phyloP scores from a whole-genome alignment of 805 yeast species.

The Saturnispora galanensis region DNA sequence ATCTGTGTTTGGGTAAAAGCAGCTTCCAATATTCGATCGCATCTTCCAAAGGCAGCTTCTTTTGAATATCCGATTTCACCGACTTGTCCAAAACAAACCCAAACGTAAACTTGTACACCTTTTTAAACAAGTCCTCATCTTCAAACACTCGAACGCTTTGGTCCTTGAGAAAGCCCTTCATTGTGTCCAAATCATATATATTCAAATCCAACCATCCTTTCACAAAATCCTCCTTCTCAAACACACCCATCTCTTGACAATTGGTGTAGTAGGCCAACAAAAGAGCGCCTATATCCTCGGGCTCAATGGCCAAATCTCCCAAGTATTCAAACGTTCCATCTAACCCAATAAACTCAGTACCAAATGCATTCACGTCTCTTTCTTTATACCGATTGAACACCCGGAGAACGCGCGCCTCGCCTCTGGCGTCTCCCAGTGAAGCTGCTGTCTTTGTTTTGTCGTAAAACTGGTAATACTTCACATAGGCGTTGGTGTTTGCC shows the following conservation, averaged over 20 bases:
- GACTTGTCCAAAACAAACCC: slow-evolving; percentile 46
- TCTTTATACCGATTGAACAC: slow-evolving; percentile 29
- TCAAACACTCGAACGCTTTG: slow-evolving; percentile 18
- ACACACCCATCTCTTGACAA: slow-evolving; percentile 58
- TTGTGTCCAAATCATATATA: slow-evolving; percentile 29
- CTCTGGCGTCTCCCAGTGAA: not conserved
- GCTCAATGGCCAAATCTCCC: slow-evolving; percentile 54
- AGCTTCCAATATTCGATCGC: slow-evolving; percentile 75
- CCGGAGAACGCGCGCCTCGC: slow-evolving; percentile 16
- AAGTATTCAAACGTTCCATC: slow-evolving; percentile 71
- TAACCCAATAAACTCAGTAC: slow-evolving; percentile 42
- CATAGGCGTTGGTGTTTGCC: not conserved
- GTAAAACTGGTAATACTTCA: not conserved
- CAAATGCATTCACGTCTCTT: slow-evolving; percentile 16
- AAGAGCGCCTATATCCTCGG: slow-evolving; percentile 67
- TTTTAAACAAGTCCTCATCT: slow-evolving; percentile 36
- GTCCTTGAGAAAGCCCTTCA: slow-evolving; percentile 32
- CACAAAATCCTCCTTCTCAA: slow-evolving; percentile 40
- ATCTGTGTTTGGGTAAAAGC: slow-evolving; percentile 34
- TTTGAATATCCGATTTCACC: slow-evolving; percentile 34
- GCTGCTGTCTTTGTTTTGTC: slow-evolving; percentile 1
- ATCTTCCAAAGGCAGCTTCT: slow-evolving; percentile 41
- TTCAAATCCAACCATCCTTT: slow-evolving; percentile 43
- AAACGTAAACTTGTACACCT: slow-evolving; percentile 65
- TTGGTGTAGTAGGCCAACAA: slow-evolving; percentile 61